Evolutionary conservation across 352 stramenopile species (phyloP).

Genomic region (Phytophthora sojae): DNA sequence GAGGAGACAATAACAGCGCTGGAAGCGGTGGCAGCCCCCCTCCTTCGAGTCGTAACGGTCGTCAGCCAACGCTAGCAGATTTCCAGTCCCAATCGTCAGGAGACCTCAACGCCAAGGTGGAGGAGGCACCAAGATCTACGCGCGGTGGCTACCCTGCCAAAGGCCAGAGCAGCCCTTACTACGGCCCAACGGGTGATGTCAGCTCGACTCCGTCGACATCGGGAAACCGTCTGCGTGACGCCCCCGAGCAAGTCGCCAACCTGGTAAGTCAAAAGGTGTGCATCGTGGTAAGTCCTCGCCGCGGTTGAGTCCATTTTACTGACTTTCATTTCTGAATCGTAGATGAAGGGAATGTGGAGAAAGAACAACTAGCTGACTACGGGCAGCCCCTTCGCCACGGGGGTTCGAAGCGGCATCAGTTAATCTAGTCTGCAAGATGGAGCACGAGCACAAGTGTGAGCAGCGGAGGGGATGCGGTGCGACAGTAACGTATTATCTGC

Average conservation of each 20-base stretch:
- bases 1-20: slow-evolving; percentile 50
- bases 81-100: slow-evolving; percentile 54
- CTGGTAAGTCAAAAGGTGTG: slow-evolving; percentile 50
- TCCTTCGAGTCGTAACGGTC: slow-evolving; percentile 36
- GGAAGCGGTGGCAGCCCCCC: slow-evolving; percentile 30
- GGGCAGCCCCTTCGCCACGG: slow-evolving; percentile 4
- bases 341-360: slow-evolving; percentile 86
- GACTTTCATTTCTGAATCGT: slow-evolving; percentile 2
- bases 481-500: slow-evolving; percentile 57
- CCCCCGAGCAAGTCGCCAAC: slow-evolving; percentile 56
- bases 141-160: slow-evolving; percentile 47
- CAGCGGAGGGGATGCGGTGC: slow-evolving; percentile 42
- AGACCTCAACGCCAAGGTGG: slow-evolving; percentile 48
- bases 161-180: slow-evolving; percentile 54
- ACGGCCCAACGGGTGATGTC: slow-evolving; percentile 38
- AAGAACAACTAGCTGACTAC: slow-evolving; percentile 76
- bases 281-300: slow-evolving; percentile 2
- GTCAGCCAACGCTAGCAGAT: slow-evolving; percentile 40
- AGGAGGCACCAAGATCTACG: slow-evolving; percentile 46
- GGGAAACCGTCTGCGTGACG: slow-evolving; percentile 44
- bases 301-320: neutral
- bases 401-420: slow-evolving; percentile 29
- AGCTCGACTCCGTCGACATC: slow-evolving; percentile 37
- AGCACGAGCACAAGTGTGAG: slow-evolving; percentile 32
- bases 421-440: slow-evolving; percentile 42